phyloP scores from a whole-genome alignment of 345 rosid species.

The Reutealis trisperma region DNA sequence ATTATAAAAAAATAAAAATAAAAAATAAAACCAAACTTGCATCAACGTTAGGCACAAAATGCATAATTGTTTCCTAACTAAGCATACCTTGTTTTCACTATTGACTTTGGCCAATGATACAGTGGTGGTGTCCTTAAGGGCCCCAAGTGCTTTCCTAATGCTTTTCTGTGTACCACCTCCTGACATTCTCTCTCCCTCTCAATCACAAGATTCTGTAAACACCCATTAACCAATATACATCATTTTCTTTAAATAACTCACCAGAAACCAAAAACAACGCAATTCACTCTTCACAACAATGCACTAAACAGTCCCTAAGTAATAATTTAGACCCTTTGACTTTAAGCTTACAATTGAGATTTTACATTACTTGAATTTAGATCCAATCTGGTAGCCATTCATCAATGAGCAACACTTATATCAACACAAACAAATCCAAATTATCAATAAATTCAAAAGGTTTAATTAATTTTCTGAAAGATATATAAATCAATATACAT shows the following conservation, averaged over 20 bases:
- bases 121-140: conserved; percentile 92
- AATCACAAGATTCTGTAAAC: conserved; percentile 39
- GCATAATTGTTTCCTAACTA: not conserved
- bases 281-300: not conserved
- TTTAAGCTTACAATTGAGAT: not conserved
- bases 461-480: not conserved
- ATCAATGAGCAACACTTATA: not conserved
- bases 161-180: conserved; percentile 85
- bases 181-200: conserved; percentile 58
- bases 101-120: conserved; percentile 98
- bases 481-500: not conserved
- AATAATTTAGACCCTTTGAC: conserved; percentile 5
- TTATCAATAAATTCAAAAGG: not conserved
- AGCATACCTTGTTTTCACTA: conserved; percentile 84
- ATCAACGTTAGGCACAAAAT: not conserved
- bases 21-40: not conserved
- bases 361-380: conserved; percentile 19
- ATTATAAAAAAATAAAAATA: conserved; percentile 14
- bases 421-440: not conserved
- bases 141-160: conserved; percentile 93
- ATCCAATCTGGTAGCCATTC: conserved; percentile 18
- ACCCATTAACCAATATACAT: conserved; percentile 21
- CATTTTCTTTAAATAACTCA: conserved; percentile 6
- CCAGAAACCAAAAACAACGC: not conserved
- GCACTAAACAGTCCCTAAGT: not conserved